Base-by-base conservation (phyloP, 2,329 filamentous ascomycete genomes). In the Alternaria sp. region DNA sequence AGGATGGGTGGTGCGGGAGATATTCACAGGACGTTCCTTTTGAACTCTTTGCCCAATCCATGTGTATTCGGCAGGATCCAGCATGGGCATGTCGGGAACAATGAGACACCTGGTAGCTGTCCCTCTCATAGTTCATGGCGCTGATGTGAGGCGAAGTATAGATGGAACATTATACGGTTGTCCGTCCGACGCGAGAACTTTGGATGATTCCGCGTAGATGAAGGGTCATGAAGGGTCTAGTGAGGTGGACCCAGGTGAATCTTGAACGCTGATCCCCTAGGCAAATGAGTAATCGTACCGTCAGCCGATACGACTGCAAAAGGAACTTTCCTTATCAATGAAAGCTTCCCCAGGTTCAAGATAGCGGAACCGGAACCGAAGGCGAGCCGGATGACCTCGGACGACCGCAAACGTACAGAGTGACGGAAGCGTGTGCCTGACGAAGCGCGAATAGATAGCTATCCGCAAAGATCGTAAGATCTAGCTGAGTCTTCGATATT, bases 401-500 rank as follows among this genome's bases (percentile, higher is more conserved):
- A 60, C 23, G 21, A 25, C n/a, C 18, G 45, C 45, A 49, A 47
- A 44, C 30, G 44, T n/a, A 12, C 18, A 9, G 15, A 47, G 4
- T 4, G 50, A 55, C 50, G 23, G 41, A 26, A 28, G 25, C n/a
- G 9, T 25, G 20, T 14, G n/a, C 25, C 57, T 54, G 25, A 20
- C 25, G 11, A 28, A 46, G 26, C 41, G 6, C 23, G 43, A 43
- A 15, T 9, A 30, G 41, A 33, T 41, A 47, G 11, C 50, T 20
- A 21, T 14, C n/a, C 25, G 15, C 41, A 41, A 51, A 55, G 33
- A 46, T 57, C 18, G n/a, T 21, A 45, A 45, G 47, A 47, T 58
- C 59, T 58, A 45, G 54, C n/a, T 55, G 37, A 44, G 59, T 46
- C 54, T 58, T 45, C 59, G 45, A 61, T 58, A 61, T 26, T 58